A percentile compares a stretch with the other conserved stretches of the same genome.
Conservation (phyloP, 2,329 filamentous ascomycete species). For the Aspergillus melleus region DNA sequence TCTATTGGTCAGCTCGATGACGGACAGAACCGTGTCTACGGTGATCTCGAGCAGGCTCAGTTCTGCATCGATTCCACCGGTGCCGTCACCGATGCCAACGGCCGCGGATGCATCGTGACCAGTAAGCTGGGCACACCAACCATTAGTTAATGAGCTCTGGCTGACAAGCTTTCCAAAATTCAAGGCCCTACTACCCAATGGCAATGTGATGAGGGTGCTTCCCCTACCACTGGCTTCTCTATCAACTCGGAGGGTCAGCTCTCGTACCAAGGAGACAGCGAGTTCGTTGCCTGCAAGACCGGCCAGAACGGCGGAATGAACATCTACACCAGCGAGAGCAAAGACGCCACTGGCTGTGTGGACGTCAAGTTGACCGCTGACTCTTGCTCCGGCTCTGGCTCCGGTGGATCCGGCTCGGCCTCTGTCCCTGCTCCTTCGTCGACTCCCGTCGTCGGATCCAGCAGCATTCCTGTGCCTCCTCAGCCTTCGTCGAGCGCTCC, state of each 20-base stretch:
- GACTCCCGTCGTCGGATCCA: background rate
- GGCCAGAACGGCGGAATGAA: constrained; percentile 42
- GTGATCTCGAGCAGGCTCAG: constrained; percentile 46
- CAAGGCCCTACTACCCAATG: constrained; percentile 58
- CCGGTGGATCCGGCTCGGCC: constrained; percentile 11
- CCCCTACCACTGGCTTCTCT: constrained; percentile 56
- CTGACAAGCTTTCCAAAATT: constrained; percentile 10
- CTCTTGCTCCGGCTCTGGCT: constrained; percentile 31
- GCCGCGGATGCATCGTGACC: constrained; percentile 65
- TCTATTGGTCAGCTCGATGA: constrained; percentile 60
- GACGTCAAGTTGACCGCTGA: constrained; percentile 36
- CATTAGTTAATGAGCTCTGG: background rate
- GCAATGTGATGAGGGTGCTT: constrained; percentile 60
- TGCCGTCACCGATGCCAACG: constrained; percentile 55
- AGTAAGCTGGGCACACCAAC: constrained; percentile 38
- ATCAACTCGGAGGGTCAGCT: constrained; percentile 56
- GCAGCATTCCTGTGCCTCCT: constrained; percentile 6
- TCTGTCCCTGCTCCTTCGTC: constrained; percentile 10
- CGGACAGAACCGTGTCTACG: constrained; percentile 62
- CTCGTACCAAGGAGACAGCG: constrained; percentile 51
- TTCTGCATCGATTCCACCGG: constrained; percentile 58
- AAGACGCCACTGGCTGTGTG: constrained; percentile 34
- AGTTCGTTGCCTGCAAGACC: constrained; percentile 64
- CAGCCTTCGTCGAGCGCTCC: constrained; percentile 10
- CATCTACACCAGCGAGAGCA: constrained; percentile 41